Percentiles rank a stretch among this genome's conserved stretches.
phyloP scores from a whole-genome alignment of 306 rosid species.

The Sicyos edulis region DNA sequence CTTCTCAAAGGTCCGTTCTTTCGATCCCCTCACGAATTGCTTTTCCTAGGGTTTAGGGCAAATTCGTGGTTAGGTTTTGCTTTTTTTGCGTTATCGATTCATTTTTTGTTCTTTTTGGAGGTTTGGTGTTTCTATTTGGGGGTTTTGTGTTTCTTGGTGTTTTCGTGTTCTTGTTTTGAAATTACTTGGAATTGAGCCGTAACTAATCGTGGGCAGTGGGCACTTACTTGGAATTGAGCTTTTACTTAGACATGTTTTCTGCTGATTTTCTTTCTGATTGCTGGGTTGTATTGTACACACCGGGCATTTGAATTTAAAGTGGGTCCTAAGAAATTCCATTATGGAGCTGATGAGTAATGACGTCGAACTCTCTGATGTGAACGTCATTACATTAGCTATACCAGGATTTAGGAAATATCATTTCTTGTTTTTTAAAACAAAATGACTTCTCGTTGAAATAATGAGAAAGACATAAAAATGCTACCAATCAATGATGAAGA shows the following conservation, averaged over 20 bases:
- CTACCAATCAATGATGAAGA: too few species aligned
- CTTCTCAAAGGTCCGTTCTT: constrained; percentile 52
- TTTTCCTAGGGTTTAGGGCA: neutral
- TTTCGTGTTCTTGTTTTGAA: neutral
- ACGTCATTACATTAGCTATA: neutral
- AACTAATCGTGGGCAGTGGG: neutral
- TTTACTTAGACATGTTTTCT: neutral
- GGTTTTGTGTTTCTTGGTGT: neutral
- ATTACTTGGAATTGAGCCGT: constrained; percentile 12
- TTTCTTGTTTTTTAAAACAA: neutral
- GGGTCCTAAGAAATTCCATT: neutral
- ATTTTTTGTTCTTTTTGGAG: neutral
- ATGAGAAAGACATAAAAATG: too few species aligned
- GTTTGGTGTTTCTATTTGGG: neutral
- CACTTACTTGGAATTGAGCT: constrained; percentile 2
- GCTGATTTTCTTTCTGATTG: constrained; percentile 10
- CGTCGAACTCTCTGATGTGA: neutral
- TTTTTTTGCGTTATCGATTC: constrained; percentile 4
- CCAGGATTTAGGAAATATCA: neutral
- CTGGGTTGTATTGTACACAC: neutral
- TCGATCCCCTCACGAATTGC: constrained; percentile 7
- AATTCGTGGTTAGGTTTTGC: constrained; percentile 14
- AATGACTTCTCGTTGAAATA: too few species aligned
- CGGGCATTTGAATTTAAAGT: constrained; percentile 2
- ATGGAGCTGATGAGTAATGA: neutral